These are phyloP conservation scores for Paraconiothyrium brasiliense DNA, from an alignment of 2,329 filamentous ascomycete genomes.

Conservation along the genomic window DNA sequence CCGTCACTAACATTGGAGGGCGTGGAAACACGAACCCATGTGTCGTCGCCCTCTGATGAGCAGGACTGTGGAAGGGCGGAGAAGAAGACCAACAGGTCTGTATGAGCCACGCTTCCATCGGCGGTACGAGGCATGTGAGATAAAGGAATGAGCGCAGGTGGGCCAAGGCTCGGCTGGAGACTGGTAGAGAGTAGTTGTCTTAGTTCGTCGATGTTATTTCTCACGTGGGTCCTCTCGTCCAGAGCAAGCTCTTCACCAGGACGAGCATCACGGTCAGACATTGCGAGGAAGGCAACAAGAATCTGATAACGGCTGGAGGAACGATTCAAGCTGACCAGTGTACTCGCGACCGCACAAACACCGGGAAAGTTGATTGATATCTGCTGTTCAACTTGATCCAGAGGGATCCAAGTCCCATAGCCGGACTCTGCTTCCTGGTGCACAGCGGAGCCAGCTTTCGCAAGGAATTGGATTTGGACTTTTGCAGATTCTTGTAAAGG, in stretches of 20 bases:
- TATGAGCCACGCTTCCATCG: background rate
- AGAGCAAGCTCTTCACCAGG: background rate
- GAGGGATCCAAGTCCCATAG: constrained; percentile 1
- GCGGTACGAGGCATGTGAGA: constrained; percentile 1
- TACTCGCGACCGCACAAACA: background rate
- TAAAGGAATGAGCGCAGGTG: constrained; percentile 1
- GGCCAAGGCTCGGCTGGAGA: background rate
- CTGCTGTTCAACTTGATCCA: constrained; percentile 3
- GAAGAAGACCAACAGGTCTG: background rate
- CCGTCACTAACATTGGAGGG: constrained; percentile 6
- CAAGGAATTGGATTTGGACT: background rate
- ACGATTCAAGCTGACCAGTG: background rate
- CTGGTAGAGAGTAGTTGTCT: background rate
- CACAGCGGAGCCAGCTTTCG: background rate
- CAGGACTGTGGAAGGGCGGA: background rate
- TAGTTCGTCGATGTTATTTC: constrained; percentile 1
- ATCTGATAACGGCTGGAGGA: background rate
- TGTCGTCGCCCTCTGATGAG: background rate
- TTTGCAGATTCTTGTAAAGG: background rate
- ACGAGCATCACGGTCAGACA: background rate
- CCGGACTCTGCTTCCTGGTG: background rate
- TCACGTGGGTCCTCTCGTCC: background rate
- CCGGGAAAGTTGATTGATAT: constrained; percentile 4
- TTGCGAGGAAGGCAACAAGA: constrained; percentile 4
- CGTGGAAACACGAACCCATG: constrained; percentile 5